A percentile compares a stretch with the other conserved stretches of the same genome.
Evolutionary conservation across 495 filamentous ascomycete species (phyloP).

Genomic region (Schizothecium vesticola): DNA sequence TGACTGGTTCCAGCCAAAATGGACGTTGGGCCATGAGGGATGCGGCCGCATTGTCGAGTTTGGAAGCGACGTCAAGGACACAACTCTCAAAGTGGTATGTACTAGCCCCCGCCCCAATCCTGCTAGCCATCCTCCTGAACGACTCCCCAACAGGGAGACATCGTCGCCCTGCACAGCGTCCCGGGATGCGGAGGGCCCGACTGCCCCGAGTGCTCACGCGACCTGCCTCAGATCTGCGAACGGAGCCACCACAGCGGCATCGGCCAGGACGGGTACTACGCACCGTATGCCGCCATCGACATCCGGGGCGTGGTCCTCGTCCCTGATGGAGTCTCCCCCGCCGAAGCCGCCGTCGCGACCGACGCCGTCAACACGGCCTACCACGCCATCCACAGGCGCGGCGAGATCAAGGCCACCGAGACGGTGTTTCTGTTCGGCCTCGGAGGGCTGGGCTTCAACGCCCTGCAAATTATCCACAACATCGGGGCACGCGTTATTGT

Average conservation of each 20-base stretch:
- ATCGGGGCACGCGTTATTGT: slow-evolving; percentile 13
- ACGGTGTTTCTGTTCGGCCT: slow-evolving; percentile 17
- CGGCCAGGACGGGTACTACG: slow-evolving; percentile 15
- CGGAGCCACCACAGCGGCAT: slow-evolving; percentile 10
- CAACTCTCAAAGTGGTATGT: slow-evolving; percentile 8
- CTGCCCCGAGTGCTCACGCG: slow-evolving; percentile 15
- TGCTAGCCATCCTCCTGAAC: not conserved
- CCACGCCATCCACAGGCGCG: slow-evolving; percentile 59
- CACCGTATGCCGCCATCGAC: slow-evolving; percentile 11
- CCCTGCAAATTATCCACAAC: slow-evolving; percentile 10
- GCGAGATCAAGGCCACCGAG: slow-evolving; percentile 53
- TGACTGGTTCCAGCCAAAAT: slow-evolving; percentile 12
- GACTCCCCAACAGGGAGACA: not conserved
- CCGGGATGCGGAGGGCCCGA: slow-evolving; percentile 7
- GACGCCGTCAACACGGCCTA: slow-evolving; percentile 75
- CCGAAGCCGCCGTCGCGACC: slow-evolving; percentile 59
- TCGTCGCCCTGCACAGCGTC: slow-evolving; percentile 13
- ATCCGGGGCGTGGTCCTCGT: slow-evolving; percentile 9
- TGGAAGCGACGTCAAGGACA: slow-evolving; percentile 6
- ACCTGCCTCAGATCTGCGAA: slow-evolving; percentile 14
- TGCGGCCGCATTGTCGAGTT: slow-evolving; percentile 12
- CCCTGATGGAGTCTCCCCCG: slow-evolving; percentile 10
- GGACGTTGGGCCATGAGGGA: slow-evolving; percentile 13
- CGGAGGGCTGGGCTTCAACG: slow-evolving; percentile 14
- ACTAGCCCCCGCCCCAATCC: not conserved